phyloP scores from a whole-genome alignment of 495 filamentous ascomycete species.

The Neurospora tetrasperma region DNA sequence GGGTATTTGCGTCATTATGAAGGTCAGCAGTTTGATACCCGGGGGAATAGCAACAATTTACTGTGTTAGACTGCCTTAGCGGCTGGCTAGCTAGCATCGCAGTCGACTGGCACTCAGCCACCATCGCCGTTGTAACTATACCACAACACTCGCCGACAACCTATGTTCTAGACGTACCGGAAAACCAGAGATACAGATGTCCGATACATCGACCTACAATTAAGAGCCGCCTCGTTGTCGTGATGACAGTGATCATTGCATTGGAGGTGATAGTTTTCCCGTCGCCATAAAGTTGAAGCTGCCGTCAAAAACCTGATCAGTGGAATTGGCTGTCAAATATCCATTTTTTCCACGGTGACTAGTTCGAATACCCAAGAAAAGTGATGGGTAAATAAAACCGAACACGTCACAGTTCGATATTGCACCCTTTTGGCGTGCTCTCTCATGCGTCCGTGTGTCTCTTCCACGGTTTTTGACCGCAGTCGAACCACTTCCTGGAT shows the following conservation, averaged over 20 bases:
- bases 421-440: no score
- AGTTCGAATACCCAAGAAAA: no score
- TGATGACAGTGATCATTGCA: not conserved
- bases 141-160: not conserved
- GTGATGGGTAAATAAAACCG: no score
- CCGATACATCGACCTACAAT: not conserved
- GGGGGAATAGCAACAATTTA: not conserved
- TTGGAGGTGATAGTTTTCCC: not conserved
- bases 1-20: not conserved
- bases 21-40: not conserved
- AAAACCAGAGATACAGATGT: not conserved
- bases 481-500: no score
- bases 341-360: not conserved
- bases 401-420: no score
- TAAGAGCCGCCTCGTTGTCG: not conserved
- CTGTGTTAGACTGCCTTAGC: not conserved
- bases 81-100: not conserved
- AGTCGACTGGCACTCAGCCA: not conserved
- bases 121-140: not conserved
- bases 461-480: no score
- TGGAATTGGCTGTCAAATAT: not conserved
- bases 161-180: not conserved
- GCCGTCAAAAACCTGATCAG: not conserved
- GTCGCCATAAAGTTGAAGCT: not conserved
- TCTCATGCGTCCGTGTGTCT: no score